Base-by-base conservation (phyloP, 2,329 filamentous ascomycete genomes). In the Talaromyces sp. region DNA sequence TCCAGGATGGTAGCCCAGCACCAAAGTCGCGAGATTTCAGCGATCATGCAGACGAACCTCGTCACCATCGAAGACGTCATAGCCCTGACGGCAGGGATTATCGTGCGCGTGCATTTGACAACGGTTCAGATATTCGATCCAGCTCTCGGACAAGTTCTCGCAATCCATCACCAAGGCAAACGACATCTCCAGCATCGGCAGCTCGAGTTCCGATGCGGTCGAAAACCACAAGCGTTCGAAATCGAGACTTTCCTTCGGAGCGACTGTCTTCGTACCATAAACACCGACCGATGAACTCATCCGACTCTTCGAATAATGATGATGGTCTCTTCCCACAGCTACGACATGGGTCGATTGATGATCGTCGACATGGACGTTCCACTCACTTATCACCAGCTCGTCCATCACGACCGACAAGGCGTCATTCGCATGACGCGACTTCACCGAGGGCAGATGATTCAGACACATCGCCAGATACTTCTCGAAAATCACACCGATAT, bases 361-460 rank as follows among this genome's bases (percentile, higher is more conserved):
- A 70, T 25, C 63, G 68, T 19, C 66, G 58, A 60, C 59, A 64
- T 59, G 63, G 59, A 22, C 67, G 67, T 17, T 70, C 68, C 15
- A 69, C 69, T 3, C 70, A 76, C 61, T 65, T 78, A 1, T 75
- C 75, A 11, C 74, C 74, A 1, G 69, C 69, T 4, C 66, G 69
- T 3, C 40, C 68, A 15, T 66, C 68, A 19, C 68, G 72, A 25
- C 68, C 72, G 4, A 34, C 43, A n/a, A 73, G 76, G 27, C 74
- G 75, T 5, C 77, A 77, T 67, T 78, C 75, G 2, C 77, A 79
- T 53, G 77, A 79, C 27, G 65, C 60, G 5, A 56, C 65, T 6
- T 45, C 58, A 11, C 29, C 59, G 29, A 3, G 61, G 67, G 8
- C 67, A 19, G 53, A 64, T 6, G 63, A 60, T 25, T 54, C 45